phyloP scores from a whole-genome alignment of 2,329 filamentous ascomycete genomes.

The Venturia nashicola region DNA sequence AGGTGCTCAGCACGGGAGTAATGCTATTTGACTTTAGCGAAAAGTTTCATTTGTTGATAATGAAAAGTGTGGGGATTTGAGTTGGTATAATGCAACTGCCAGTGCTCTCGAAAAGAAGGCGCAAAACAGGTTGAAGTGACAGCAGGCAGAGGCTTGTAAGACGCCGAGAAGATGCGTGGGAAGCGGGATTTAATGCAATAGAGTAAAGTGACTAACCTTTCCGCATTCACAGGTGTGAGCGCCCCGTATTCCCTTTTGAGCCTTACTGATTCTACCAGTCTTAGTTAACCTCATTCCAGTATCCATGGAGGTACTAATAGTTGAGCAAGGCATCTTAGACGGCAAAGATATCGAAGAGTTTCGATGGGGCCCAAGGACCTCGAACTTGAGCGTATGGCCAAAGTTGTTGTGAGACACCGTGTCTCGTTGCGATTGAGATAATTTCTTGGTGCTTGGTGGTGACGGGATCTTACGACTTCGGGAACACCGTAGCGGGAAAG shows the following conservation, averaged over 20 bases:
- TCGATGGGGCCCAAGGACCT: background rate
- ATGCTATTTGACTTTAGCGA: constrained; percentile 19
- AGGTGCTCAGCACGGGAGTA: constrained; percentile 37
- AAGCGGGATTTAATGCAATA: background rate
- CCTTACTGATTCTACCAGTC: constrained; percentile 35
- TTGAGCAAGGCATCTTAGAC: background rate
- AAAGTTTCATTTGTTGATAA: background rate
- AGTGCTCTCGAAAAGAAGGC: background rate
- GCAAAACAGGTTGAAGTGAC: background rate
- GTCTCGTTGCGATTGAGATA: background rate
- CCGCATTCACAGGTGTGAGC: constrained; percentile 33
- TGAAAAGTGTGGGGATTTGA: background rate
- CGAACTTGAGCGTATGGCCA: background rate
- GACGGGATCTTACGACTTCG: background rate
- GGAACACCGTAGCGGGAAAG: background rate
- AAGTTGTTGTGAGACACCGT: background rate
- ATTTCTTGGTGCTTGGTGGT: background rate
- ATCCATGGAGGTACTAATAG: background rate
- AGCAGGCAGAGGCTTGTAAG: background rate
- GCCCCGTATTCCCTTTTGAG: constrained; percentile 32
- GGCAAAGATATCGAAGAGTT: background rate
- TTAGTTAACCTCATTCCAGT: constrained; percentile 18
- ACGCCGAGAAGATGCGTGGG: background rate
- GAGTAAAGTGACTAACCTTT: constrained; percentile 25
- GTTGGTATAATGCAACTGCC: background rate